phyloP scores from a whole-genome alignment of 805 yeast genomes.

The Candida easanensis region DNA sequence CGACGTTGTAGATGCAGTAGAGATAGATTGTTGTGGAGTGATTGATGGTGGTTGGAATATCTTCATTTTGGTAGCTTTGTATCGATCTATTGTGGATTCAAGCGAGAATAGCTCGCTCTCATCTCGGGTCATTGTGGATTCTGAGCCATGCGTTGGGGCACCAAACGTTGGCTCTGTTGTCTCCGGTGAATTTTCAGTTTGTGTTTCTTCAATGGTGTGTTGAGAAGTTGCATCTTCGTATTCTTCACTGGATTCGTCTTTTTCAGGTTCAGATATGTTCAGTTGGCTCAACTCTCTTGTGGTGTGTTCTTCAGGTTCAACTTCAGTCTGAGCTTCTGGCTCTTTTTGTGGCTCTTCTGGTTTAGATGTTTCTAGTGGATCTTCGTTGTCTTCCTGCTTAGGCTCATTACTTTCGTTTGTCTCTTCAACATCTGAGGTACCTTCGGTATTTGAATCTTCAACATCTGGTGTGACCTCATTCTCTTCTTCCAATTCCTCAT shows the following conservation, averaged over 20 bases:
- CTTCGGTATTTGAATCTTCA: too few relatives aligned
- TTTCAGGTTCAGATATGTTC: too few relatives aligned
- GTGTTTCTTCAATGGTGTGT: not conserved
- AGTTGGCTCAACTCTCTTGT: not conserved
- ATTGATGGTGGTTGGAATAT: not conserved
- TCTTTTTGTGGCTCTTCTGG: too few relatives aligned
- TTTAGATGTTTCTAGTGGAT: too few relatives aligned
- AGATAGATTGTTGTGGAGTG: not conserved
- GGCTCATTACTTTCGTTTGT: too few relatives aligned
- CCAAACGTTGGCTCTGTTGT: not conserved
- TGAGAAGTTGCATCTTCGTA: not conserved
- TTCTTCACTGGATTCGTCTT: not conserved
- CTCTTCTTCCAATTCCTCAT: not conserved
- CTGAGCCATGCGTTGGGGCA: not conserved
- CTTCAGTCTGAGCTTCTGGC: too few relatives aligned
- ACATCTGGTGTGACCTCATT: too few relatives aligned
- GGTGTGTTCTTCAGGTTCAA: too few relatives aligned
- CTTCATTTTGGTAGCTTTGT: conserved; percentile 3
- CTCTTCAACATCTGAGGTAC: not conserved
- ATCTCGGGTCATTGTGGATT: not conserved
- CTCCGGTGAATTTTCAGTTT: not conserved
- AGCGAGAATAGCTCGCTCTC: not conserved
- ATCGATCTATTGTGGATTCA: conserved; percentile 1
- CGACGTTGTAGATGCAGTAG: not conserved
- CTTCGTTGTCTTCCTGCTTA: too few relatives aligned